Conservation (phyloP, 2,329 filamentous ascomycete species). For the Arthrobotrys pseudoclavata region DNA sequence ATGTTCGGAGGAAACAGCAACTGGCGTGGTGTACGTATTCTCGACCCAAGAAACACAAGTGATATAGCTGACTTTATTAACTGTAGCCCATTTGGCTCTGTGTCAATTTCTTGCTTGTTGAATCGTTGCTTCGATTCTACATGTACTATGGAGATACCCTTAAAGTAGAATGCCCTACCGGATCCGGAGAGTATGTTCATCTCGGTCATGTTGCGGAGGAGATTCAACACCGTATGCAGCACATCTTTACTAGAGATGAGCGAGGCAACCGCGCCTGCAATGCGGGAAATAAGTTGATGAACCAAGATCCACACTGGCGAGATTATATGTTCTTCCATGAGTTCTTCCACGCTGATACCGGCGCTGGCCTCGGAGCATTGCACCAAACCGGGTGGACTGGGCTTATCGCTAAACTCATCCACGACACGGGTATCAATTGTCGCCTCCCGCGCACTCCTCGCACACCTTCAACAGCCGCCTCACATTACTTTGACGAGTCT, state of each 20-base stretch:
- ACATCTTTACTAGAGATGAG: constrained; percentile 86
- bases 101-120: constrained; percentile 93
- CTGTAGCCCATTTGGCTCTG: constrained; percentile 85
- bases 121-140: constrained; percentile 94
- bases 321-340: constrained; percentile 96
- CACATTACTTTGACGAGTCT: constrained; percentile 95
- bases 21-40: constrained; percentile 78
- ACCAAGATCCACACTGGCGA: constrained; percentile 93
- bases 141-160: constrained; percentile 93
- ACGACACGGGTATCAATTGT: constrained; percentile 92
- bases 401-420: constrained; percentile 94
- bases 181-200: constrained; percentile 95
- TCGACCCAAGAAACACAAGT: background rate
- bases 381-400: constrained; percentile 99
- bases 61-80: constrained; percentile 5
- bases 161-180: constrained; percentile 92
- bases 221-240: constrained; percentile 92
- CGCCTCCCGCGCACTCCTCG: constrained; percentile 93
- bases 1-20: constrained; percentile 98
- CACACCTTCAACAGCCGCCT: constrained; percentile 83
- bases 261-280: constrained; percentile 91
- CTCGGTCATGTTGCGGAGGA: constrained; percentile 89
- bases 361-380: constrained; percentile 88
- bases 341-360: constrained; percentile 94
- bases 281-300: constrained; percentile 83